phyloP scores from a whole-genome alignment of 805 yeast genomes.

The Wickerhamiella brachini region DNA sequence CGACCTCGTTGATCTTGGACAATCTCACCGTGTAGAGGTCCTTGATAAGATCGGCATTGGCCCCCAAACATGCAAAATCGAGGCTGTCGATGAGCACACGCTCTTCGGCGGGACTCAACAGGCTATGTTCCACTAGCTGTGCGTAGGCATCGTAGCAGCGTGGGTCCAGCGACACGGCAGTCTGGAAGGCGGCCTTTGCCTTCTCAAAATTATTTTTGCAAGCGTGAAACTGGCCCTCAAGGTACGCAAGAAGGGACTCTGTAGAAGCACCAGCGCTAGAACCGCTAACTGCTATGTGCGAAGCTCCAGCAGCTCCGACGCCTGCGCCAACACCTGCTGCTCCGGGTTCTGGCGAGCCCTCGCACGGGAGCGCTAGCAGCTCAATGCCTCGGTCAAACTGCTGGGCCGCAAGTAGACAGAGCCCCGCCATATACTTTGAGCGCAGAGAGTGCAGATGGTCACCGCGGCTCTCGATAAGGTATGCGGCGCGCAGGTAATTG shows the following conservation, averaged over 20 bases:
- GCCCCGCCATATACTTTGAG: constrained; percentile 69
- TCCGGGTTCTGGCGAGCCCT: not conserved
- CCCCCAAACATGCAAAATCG: constrained; percentile 56
- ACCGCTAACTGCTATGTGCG: not conserved
- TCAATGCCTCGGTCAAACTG: constrained; percentile 82
- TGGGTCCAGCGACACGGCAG: constrained; percentile 75
- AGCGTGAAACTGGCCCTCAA: constrained; percentile 72
- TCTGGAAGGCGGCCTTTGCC: constrained; percentile 78
- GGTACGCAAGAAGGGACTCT: constrained; percentile 66
- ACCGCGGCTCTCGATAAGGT: constrained; percentile 43
- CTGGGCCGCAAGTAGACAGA: constrained; percentile 34
- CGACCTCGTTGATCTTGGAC: constrained; percentile 51
- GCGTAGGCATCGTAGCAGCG: constrained; percentile 89
- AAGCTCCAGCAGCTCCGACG: not conserved
- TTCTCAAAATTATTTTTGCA: constrained; percentile 70
- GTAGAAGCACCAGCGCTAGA: not conserved
- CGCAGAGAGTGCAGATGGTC: constrained; percentile 43
- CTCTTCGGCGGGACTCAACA: constrained; percentile 62
- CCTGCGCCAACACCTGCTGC: not conserved
- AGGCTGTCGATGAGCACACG: constrained; percentile 36
- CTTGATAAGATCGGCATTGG: constrained; percentile 67
- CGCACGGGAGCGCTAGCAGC: constrained; percentile 62
- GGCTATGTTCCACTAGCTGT: constrained; percentile 55
- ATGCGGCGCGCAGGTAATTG: constrained; percentile 65
- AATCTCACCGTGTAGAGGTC: constrained; percentile 62